These are phyloP conservation scores for Lactuca sativa DNA, from an alignment of 129 eudicot genomes.

Conservation along the genomic window DNA sequence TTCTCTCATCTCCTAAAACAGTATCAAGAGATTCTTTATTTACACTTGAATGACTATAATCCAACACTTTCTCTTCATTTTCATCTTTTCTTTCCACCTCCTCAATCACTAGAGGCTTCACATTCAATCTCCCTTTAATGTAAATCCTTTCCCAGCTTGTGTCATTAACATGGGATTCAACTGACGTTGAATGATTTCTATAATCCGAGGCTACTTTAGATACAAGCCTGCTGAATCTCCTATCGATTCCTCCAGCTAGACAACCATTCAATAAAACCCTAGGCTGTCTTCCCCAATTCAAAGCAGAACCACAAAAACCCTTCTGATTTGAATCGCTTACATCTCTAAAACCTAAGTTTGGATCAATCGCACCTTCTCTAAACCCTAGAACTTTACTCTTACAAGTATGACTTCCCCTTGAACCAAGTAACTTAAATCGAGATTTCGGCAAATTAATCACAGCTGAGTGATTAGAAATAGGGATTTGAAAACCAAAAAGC, in stretches of 20 bases:
- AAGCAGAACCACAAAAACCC: slow-evolving; percentile 64
- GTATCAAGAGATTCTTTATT: slow-evolving; percentile 17
- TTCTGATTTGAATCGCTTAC: slow-evolving; percentile 53
- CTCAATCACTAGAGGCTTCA: slow-evolving; percentile 65
- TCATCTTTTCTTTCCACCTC: slow-evolving; percentile 36
- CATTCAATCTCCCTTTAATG: slow-evolving; percentile 68
- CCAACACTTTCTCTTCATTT: slow-evolving; percentile 26
- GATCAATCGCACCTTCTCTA: slow-evolving; percentile 37
- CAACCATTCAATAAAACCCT: slow-evolving; percentile 45
- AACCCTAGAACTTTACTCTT: slow-evolving; percentile 34
- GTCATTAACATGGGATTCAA: slow-evolving; percentile 54
- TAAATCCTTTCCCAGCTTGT: slow-evolving; percentile 65
- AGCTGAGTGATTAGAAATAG: slow-evolving; percentile 27
- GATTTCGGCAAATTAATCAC: slow-evolving; percentile 53
- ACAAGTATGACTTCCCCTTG: slow-evolving; percentile 26
- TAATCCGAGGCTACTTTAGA: slow-evolving; percentile 73
- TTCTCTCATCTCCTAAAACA: slow-evolving; percentile 8
- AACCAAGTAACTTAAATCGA: slow-evolving; percentile 29
- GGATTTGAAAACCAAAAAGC: slow-evolving; percentile 48
- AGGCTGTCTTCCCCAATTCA: slow-evolving; percentile 53
- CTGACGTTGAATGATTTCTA: slow-evolving; percentile 68
- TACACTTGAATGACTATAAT: slow-evolving; percentile 35
- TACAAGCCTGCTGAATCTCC: slow-evolving; percentile 35
- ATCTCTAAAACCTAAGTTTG: slow-evolving; percentile 47
- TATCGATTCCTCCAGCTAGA: slow-evolving; percentile 29